Evolutionary conservation across 352 stramenopile species (phyloP).

Genomic region (Globisporangium orthogonon): DNA sequence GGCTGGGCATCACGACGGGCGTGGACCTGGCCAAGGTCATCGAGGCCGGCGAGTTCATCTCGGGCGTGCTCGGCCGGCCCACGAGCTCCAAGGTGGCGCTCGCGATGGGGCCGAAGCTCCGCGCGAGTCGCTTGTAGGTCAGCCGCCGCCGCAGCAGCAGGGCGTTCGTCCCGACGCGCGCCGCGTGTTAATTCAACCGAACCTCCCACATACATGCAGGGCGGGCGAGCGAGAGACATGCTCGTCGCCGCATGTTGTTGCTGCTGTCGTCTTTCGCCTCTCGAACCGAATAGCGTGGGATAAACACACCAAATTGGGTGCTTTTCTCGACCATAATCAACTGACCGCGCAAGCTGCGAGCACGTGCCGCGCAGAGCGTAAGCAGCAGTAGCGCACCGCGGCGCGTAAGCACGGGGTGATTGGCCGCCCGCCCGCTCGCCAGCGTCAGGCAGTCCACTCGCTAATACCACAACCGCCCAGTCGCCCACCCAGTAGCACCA

Average conservation of each 20-base stretch:
- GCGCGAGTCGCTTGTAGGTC: conserved; percentile 36
- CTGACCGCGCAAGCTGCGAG: too few relatives aligned
- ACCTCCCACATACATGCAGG: background rate
- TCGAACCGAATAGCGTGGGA: too few relatives aligned
- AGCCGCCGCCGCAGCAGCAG: background rate
- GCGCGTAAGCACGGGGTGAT: too few relatives aligned
- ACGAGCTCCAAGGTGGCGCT: conserved; percentile 88
- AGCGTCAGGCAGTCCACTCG: background rate
- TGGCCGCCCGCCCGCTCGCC: too few relatives aligned
- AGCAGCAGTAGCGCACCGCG: too few relatives aligned
- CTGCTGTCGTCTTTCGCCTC: background rate
- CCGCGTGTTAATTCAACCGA: background rate
- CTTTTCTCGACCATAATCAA: too few relatives aligned
- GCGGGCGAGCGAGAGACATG: background rate
- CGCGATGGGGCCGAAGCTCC: conserved; percentile 45
- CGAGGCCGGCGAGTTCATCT: conserved; percentile 87
- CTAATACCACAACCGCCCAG: background rate
- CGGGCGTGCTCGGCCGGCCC: conserved; percentile 52
- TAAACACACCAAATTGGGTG: too few relatives aligned
- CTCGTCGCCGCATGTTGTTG: background rate
- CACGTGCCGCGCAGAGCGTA: too few relatives aligned
- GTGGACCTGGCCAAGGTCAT: conserved; percentile 93
- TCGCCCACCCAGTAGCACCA: background rate
- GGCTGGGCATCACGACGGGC: conserved; percentile 92
- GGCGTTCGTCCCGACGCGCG: too few relatives aligned